Conservation (phyloP, 192 early-diverging fungal genomes). For the Linnemannia hyalina region DNA sequence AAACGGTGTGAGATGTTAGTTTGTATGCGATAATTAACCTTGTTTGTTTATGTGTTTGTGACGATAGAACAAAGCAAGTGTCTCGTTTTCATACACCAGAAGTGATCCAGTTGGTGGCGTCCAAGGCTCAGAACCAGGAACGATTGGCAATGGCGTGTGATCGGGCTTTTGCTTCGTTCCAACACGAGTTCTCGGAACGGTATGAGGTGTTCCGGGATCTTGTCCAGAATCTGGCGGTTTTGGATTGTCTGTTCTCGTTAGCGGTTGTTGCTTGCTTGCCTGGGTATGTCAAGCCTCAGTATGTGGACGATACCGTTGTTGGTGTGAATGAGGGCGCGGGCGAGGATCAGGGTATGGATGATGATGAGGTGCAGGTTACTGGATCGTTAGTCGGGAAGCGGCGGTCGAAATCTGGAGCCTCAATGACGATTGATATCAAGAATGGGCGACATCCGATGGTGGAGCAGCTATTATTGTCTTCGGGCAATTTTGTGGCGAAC, state of each 20-base stretch:
- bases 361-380: not conserved
- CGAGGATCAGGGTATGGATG: not conserved
- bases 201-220: conserved; percentile 71
- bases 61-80: conserved; percentile 69
- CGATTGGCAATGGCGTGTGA: conserved; percentile 67
- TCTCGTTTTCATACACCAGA: conserved; percentile 77
- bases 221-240: conserved; percentile 65
- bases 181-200: conserved; percentile 66
- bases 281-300: conserved; percentile 72
- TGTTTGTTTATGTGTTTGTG: not conserved
- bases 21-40: not conserved
- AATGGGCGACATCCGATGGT: conserved; percentile 83
- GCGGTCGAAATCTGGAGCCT: not conserved
- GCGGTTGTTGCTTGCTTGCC: conserved; percentile 66
- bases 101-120: conserved; percentile 66
- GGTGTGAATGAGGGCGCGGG: not conserved
- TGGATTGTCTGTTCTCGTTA: conserved; percentile 79
- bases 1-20: not conserved
- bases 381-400: not conserved
- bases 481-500: conserved; percentile 71
- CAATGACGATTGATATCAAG: conserved; percentile 62
- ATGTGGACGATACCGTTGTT: conserved; percentile 51
- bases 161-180: conserved; percentile 66
- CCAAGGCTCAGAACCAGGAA: conserved; percentile 69
- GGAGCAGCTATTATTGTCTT: conserved; percentile 60